Evolutionary conservation across 805 yeast genomes (phyloP).

Genomic region (Candida patagonica): DNA sequence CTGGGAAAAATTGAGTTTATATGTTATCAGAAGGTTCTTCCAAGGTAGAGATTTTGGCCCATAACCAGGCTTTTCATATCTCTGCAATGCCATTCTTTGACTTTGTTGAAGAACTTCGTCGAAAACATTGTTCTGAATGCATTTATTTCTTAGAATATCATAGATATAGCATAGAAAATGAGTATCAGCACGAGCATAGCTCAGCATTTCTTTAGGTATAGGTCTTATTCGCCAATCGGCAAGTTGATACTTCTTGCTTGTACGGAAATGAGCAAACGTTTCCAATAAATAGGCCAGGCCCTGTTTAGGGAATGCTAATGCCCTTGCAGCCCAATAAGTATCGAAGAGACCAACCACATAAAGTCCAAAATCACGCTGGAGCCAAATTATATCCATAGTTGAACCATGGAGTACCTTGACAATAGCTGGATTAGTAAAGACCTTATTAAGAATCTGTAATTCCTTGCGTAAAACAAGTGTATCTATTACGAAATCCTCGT

Average conservation of each 20-base stretch:
- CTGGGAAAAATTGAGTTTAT: constrained; percentile 48
- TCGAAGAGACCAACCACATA: constrained; percentile 87
- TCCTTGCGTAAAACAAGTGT: constrained; percentile 72
- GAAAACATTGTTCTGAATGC: constrained; percentile 40
- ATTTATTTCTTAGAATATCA: constrained; percentile 58
- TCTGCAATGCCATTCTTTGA: constrained; percentile 65
- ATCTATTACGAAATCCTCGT: constrained; percentile 81
- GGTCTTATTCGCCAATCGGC: constrained; percentile 98
- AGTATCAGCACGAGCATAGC: constrained; percentile 91
- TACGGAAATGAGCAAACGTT: constrained; percentile 67
- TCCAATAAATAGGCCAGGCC: constrained; percentile 81
- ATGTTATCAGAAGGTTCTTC: constrained; percentile 51
- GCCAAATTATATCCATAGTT: constrained; percentile 92
- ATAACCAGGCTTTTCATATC: constrained; percentile 73
- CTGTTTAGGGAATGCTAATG: constrained; percentile 69
- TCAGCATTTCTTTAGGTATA: constrained; percentile 58
- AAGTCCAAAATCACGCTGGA: constrained; percentile 89
- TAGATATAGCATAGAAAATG: constrained; percentile 79
- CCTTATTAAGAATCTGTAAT: constrained; percentile 52
- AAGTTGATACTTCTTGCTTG: constrained; percentile 88
- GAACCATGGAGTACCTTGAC: constrained; percentile 95
- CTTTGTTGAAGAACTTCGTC: constrained; percentile 57
- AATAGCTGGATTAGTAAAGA: constrained; percentile 73
- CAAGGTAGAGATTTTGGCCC: constrained; percentile 35
- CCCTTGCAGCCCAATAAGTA: constrained; percentile 81